Percentiles rank a stretch among this genome's conserved stretches.
Evolutionary conservation across 306 rosid genomes (phyloP).

Genomic region (Cucurbita maxima): DNA sequence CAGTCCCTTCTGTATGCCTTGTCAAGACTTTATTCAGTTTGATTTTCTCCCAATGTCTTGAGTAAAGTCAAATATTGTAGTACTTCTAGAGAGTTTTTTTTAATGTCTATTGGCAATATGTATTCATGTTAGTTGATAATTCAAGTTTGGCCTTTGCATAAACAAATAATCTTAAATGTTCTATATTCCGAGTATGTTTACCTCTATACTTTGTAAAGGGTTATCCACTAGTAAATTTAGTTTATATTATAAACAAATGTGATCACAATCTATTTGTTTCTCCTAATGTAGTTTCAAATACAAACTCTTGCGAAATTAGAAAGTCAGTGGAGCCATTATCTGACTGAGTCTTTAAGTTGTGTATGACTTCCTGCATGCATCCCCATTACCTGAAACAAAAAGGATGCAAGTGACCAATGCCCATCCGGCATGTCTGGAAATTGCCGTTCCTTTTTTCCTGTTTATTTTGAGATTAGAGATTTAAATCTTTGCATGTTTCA

Average conservation of each 20-base stretch:
- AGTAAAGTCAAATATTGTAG: neutral
- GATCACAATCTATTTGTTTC: neutral
- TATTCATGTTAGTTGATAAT: neutral
- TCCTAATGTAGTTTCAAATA: neutral
- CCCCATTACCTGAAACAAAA: neutral
- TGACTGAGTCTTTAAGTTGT: neutral
- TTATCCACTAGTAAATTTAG: neutral
- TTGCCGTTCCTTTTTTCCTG: neutral
- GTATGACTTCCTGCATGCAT: neutral
- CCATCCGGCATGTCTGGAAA: neutral
- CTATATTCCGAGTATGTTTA: neutral
- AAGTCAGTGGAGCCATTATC: neutral
- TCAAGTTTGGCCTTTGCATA: neutral
- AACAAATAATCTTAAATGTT: neutral
- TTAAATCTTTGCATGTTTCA: neutral
- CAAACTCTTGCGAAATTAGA: neutral
- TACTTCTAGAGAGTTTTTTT: neutral
- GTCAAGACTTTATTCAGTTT: neutral
- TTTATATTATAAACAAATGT: neutral
- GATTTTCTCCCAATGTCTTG: neutral
- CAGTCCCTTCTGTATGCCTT: neutral
- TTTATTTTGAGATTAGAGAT: neutral
- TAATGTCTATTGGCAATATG: neutral
- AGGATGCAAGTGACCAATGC: neutral
- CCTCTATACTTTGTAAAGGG: neutral